Conservation (phyloP, 306 rosid species). For the Ormosia emarginata region DNA sequence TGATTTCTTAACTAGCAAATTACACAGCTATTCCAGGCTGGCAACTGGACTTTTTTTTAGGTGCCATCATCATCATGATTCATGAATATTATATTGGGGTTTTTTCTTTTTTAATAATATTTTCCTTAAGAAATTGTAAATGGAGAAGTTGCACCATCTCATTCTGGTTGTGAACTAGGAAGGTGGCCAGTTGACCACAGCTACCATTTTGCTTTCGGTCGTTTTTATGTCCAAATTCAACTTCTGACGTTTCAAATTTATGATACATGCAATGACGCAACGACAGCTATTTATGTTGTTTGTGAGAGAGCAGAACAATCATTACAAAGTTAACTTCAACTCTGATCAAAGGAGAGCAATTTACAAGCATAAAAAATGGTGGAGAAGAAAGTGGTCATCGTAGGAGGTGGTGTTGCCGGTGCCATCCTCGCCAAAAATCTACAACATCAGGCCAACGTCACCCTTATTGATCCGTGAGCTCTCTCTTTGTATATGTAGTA, state of each 20-base stretch:
- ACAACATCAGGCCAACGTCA: slow-evolving; percentile 53
- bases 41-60: not conserved
- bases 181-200: slow-evolving; percentile 18
- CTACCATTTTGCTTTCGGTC: not conserved
- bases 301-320: slow-evolving; percentile 5
- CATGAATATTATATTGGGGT: not conserved
- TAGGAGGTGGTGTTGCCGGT: slow-evolving; percentile 93
- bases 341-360: not conserved
- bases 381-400: slow-evolving; percentile 59
- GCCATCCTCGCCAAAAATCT: slow-evolving; percentile 57
- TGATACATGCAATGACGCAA: slow-evolving; percentile 39
- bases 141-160: not conserved
- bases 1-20: slow-evolving; percentile 16
- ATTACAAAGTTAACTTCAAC: not conserved
- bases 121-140: not conserved
- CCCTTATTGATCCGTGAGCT: slow-evolving; percentile 72
- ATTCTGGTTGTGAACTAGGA: not conserved
- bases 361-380: slow-evolving; percentile 24
- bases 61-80: not conserved
- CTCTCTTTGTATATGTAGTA: not conserved
- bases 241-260: not conserved
- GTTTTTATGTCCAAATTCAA: slow-evolving; percentile 12
- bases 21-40: slow-evolving; percentile 16
- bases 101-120: not conserved
- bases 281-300: slow-evolving; percentile 26